Evolutionary conservation across 495 filamentous ascomycete genomes (phyloP).

Genomic region (Parachaetomium inaequale): DNA sequence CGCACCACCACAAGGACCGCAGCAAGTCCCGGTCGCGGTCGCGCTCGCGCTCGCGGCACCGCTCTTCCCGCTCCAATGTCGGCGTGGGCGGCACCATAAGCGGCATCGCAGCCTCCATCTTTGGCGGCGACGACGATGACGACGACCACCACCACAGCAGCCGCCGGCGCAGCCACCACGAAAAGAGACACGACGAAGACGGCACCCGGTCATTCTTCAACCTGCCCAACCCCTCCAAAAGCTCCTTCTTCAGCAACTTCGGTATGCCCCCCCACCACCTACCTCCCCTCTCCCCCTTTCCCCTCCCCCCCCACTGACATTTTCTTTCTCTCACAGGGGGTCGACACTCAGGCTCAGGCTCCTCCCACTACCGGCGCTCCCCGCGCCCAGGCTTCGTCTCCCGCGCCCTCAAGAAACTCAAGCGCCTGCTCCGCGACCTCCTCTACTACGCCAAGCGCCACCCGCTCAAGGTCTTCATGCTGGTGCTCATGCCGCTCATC

Average conservation of each 20-base stretch:
- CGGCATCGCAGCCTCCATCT: conserved; percentile 33
- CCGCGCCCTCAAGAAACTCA: conserved; percentile 65
- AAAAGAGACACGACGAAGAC: conserved; percentile 14
- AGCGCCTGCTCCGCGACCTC: conserved; percentile 69
- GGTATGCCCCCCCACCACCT: conserved; percentile 40
- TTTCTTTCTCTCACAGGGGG: conserved; percentile 3
- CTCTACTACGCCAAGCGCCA: conserved; percentile 70
- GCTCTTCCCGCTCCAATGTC: conserved; percentile 18
- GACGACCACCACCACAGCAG: conserved; percentile 16
- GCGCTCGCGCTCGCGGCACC: conserved; percentile 29
- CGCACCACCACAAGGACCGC: conserved; percentile 19
- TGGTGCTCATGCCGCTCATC: conserved; percentile 79
- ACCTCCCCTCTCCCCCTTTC: conserved; percentile 45
- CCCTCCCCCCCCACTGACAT: conserved; percentile 51
- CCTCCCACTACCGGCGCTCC: conserved; percentile 66
- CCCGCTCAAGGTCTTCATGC: conserved; percentile 78
- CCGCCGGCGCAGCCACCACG: conserved; percentile 16
- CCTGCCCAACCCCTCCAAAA: conserved; percentile 35
- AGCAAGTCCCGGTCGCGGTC: conserved; percentile 26
- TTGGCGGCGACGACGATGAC: conserved; percentile 34
- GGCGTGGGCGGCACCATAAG: conserved; percentile 18
- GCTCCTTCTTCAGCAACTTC: conserved; percentile 42
- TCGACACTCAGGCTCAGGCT: conserved; percentile 29
- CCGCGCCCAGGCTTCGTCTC: conserved; percentile 73
- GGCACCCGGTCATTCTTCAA: conserved; percentile 14